These are phyloP conservation scores for Annulohypoxylon truncatum DNA, from an alignment of 2,329 filamentous ascomycete genomes.

Conservation along the genomic window DNA sequence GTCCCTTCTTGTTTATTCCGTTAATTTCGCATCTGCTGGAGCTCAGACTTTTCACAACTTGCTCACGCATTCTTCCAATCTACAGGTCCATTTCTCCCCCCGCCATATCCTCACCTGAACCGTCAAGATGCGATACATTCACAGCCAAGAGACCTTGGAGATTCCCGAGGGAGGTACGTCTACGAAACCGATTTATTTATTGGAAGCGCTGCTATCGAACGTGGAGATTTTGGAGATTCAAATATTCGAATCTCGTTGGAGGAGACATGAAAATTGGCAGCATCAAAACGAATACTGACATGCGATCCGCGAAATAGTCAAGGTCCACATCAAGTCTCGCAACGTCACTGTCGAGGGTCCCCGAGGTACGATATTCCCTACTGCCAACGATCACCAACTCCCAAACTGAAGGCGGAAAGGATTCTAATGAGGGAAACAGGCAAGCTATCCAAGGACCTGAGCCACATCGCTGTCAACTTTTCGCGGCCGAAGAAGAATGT, in stretches of 20 bases:
- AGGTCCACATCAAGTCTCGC: constrained; percentile 96
- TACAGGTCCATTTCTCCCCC: constrained; percentile 50
- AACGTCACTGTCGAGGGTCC: constrained; percentile 97
- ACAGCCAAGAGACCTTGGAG: constrained; percentile 94
- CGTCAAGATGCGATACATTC: constrained; percentile 99
- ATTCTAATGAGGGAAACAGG: constrained; percentile 64
- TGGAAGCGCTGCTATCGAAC: constrained; percentile 9
- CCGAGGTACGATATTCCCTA: constrained; percentile 71
- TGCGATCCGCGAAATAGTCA: constrained; percentile 73
- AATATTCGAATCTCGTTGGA: constrained; percentile 4
- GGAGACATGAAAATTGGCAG: constrained; percentile 10
- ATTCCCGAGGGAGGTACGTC: constrained; percentile 96
- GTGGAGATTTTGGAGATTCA: not conserved
- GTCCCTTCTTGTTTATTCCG: not conserved
- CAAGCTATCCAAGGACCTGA: constrained; percentile 97
- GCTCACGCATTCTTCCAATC: constrained; percentile 21
- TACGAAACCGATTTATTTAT: constrained; percentile 23
- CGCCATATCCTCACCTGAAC: constrained; percentile 57
- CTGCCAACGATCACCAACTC: constrained; percentile 15
- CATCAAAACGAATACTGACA: constrained; percentile 50
- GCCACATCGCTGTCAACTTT: constrained; percentile 97
- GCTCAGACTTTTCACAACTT: constrained; percentile 10
- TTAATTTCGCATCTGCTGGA: constrained; percentile 5
- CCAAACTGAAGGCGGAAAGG: constrained; percentile 11
- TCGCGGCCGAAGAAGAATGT: constrained; percentile 83